These are phyloP conservation scores for Candida neerlandica DNA, from an alignment of 1,139 yeast genomes.

Conservation along the genomic window DNA sequence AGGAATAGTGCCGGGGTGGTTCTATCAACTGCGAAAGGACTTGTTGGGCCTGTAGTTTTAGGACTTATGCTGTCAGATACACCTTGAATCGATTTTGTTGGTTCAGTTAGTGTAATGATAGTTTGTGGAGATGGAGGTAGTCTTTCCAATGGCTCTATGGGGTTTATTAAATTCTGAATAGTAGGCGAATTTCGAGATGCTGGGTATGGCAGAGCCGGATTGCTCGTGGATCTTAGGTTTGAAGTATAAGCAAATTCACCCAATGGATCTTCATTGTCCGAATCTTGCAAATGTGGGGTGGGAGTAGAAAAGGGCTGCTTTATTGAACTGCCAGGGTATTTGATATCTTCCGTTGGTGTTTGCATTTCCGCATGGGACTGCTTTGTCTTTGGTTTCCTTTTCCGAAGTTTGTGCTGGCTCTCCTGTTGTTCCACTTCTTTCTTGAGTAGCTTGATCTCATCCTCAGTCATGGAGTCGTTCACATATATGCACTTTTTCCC, in stretches of 20 bases:
- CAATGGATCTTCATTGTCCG: constrained; percentile 7
- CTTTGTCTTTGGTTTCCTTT: constrained; percentile 25
- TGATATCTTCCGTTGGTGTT: no score
- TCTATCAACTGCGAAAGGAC: constrained; percentile 11
- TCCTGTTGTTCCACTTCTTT: constrained; percentile 34
- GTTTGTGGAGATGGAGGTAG: neutral
- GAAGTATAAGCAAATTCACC: constrained; percentile 12
- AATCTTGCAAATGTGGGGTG: neutral
- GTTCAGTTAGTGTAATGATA: neutral
- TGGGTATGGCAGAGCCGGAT: constrained; percentile 1
- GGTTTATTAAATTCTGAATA: constrained; percentile 17
- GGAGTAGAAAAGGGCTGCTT: neutral
- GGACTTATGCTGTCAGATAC: neutral
- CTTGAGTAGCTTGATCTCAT: constrained; percentile 26
- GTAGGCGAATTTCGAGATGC: constrained; percentile 14
- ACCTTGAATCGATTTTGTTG: neutral
- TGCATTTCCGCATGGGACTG: no score
- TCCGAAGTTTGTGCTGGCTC: constrained; percentile 35
- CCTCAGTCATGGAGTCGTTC: constrained; percentile 33
- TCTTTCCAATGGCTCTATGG: neutral
- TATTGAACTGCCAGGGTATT: neutral
- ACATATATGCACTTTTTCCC: constrained; percentile 53
- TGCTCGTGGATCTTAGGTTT: constrained; percentile 9
- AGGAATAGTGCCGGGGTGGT: constrained; percentile 24
- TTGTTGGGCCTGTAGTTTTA: neutral